Conservation (phyloP, 768 basidiomycete species). For the Boletus vermiculosoides region DNA sequence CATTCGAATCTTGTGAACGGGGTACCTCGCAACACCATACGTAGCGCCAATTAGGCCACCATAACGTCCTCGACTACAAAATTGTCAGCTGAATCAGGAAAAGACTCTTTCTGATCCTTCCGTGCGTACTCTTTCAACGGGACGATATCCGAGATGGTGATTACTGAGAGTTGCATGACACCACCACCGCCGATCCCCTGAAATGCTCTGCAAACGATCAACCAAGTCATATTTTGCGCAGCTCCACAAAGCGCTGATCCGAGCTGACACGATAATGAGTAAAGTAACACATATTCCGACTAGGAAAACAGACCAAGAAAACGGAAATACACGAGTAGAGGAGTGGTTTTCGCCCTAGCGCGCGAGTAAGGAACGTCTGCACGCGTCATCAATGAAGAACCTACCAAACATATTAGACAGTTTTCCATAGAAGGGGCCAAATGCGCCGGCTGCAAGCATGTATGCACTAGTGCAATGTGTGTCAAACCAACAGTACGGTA, state of each 20-base stretch:
- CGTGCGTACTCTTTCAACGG: conserved; percentile 65
- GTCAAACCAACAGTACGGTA: background rate
- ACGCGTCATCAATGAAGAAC: background rate
- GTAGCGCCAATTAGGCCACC: conserved; percentile 75
- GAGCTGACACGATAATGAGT: conserved; percentile 39
- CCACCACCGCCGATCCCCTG: conserved; percentile 85
- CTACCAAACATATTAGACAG: conserved; percentile 55
- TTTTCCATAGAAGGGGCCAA: conserved; percentile 75
- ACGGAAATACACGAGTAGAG: conserved; percentile 59
- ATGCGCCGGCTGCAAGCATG: conserved; percentile 61
- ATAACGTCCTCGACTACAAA: conserved; percentile 68
- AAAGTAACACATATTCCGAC: background rate
- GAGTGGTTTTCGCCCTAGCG: conserved; percentile 60
- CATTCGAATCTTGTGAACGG: background rate
- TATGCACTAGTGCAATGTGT: conserved; percentile 51
- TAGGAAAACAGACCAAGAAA: conserved; percentile 55
- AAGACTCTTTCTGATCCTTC: background rate
- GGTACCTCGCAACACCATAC: conserved; percentile 64
- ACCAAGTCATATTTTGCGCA: conserved; percentile 75
- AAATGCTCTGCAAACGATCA: conserved; percentile 71
- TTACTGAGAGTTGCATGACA: conserved; percentile 70
- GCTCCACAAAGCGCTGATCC: conserved; percentile 81
- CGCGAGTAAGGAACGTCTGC: background rate
- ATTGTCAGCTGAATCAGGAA: background rate
- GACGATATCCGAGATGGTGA: conserved; percentile 81